Conservation (phyloP, 768 basidiomycete genomes). For the Trametes coccinea region DNA sequence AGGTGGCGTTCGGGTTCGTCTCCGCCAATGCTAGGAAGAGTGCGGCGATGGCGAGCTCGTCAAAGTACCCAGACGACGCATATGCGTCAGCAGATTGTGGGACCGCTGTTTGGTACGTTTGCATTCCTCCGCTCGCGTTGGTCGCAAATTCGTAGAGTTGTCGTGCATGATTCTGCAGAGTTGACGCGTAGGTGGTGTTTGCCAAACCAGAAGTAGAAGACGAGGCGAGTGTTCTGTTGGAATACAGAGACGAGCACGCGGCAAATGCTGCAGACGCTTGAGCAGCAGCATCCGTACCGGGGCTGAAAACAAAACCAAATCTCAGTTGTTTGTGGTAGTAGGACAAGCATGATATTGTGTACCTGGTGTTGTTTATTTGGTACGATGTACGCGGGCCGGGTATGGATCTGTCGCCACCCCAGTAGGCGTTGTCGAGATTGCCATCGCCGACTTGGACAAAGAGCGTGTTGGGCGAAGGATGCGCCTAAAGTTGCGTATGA, state of each 20-base stretch:
- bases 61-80: constrained; percentile 67
- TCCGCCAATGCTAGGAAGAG: constrained; percentile 73
- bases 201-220: constrained; percentile 61
- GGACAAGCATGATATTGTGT: not conserved
- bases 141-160: constrained; percentile 77
- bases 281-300: constrained; percentile 90
- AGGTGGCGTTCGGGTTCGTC: constrained; percentile 55
- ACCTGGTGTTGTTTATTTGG: constrained; percentile 71
- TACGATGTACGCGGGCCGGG: constrained; percentile 74
- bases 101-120: constrained; percentile 69
- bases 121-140: constrained; percentile 59
- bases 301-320: constrained; percentile 36
- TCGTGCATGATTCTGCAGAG: constrained; percentile 72
- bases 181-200: constrained; percentile 70
- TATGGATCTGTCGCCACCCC: constrained; percentile 84
- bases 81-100: constrained; percentile 66
- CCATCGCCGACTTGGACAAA: constrained; percentile 79
- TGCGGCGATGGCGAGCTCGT: constrained; percentile 76
- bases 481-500: constrained; percentile 54
- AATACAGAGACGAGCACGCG: constrained; percentile 81
- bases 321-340: not conserved
- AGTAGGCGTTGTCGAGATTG: constrained; percentile 73
- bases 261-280: constrained; percentile 85
- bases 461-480: constrained; percentile 69
- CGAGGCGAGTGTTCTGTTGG: constrained; percentile 54